Evolutionary conservation across 768 basidiomycete genomes (phyloP).

Genomic region (Lactifluus rugatus): DNA sequence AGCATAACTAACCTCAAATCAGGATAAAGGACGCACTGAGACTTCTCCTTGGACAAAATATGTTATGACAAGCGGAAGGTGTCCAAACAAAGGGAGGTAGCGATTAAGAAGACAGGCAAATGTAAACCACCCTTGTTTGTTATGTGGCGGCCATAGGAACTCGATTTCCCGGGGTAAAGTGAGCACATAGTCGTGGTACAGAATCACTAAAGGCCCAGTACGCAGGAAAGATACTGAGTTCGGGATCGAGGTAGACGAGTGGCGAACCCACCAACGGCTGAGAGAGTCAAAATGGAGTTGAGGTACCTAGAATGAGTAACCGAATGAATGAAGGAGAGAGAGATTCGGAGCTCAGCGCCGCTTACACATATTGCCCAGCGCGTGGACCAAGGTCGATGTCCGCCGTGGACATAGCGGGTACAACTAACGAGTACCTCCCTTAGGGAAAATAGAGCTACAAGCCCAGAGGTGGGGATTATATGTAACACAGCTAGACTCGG

Average conservation of each 20-base stretch:
- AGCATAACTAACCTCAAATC: neutral
- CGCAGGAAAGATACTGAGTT: neutral
- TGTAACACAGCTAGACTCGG: too few species aligned
- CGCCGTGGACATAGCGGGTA: neutral
- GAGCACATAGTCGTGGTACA: conserved; percentile 26
- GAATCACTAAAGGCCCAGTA: conserved; percentile 18
- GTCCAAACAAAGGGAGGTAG: conserved; percentile 36
- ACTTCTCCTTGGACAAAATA: conserved; percentile 11
- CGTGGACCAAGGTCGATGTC: neutral
- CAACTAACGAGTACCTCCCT: neutral
- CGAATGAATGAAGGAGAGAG: neutral
- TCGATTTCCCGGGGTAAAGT: conserved; percentile 30
- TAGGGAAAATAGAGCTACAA: neutral
- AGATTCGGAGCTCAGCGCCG: neutral
- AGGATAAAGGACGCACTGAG: neutral
- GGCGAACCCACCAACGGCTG: neutral
- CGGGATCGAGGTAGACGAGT: neutral
- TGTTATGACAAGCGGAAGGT: conserved; percentile 21
- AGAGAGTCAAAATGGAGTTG: neutral
- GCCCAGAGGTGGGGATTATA: too few species aligned
- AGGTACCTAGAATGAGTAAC: neutral
- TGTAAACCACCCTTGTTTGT: conserved; percentile 31
- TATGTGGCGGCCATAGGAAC: conserved; percentile 33
- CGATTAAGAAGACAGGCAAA: conserved; percentile 42
- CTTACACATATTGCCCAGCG: neutral